Evolutionary conservation across 345 rosid genomes (phyloP), one percentile per base, ranked within the genome.

Genomic region (Dipteronia dyeriana): DNA sequence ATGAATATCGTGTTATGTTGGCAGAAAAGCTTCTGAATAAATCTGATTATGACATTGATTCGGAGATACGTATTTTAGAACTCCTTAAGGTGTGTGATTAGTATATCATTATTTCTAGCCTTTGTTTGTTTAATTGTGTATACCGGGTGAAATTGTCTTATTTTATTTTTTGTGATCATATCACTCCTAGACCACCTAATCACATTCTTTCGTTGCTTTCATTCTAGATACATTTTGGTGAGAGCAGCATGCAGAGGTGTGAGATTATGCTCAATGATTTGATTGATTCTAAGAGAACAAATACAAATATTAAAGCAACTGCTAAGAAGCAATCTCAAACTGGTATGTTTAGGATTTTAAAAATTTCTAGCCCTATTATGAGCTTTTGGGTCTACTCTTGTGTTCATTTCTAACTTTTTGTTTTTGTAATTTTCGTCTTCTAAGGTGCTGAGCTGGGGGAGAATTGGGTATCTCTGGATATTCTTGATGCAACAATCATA

Each of bases 261-360:
- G 99, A 96, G 89, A 96, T 96, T 57, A 96, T 96, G 99, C 87
- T 96, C 71, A 96, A 94, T 79, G 99, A 96, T 85, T 82, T 96
- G 77, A 96, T 92, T 83, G 97, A 92, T 86, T 96, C 99, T 51
- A 96, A 96, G 86, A 96, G 97, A 88, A 93, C 91, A 68, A 94
- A 91, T 85, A 86, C 91, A 60, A 94, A 89, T 82, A 89, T 96
- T 66, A 96, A 92, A 86, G 86, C 88, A 77, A 85, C 90, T 3
- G 76, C 83, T 54, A 78, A 73, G 4, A 82, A 90, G 66, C 80
- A 87, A 87, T 84, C 87, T 73, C 90, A 83, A 83, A 74, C 81
- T 79, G 90, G 98, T 91, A 71, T 68, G 74, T 29, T 62, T 71
- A 79, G 22, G 76, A 26, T 57, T 75, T 31, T 65, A 53, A 65